Conservation (phyloP, 2,329 filamentous ascomycete genomes). For the Colletotrichum cuscutae region DNA sequence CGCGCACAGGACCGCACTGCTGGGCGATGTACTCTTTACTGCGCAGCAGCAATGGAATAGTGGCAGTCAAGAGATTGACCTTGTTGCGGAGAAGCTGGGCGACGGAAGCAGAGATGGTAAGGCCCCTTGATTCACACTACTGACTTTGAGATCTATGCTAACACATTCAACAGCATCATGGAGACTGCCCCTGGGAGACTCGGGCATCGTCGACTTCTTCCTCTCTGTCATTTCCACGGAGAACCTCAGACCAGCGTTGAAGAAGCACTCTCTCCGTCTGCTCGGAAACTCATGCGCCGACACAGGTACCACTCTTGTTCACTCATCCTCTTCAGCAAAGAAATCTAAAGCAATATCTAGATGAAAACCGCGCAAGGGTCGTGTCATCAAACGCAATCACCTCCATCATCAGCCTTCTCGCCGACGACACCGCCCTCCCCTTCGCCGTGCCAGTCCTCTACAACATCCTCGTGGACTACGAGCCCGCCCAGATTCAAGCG, state of each 20-base stretch:
- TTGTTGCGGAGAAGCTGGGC: slow-evolving; percentile 61
- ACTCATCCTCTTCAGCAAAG: background rate
- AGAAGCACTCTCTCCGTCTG: slow-evolving; percentile 65
- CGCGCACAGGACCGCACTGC: slow-evolving; percentile 7
- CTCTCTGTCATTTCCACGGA: slow-evolving; percentile 55
- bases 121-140: slow-evolving; percentile 37
- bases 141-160: slow-evolving; percentile 15
- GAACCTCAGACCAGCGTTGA: slow-evolving; percentile 53
- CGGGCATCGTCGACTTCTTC: slow-evolving; percentile 68
- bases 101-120: slow-evolving; percentile 67
- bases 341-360: slow-evolving; percentile 42
- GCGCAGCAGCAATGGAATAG: slow-evolving; percentile 54
- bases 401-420: slow-evolving; percentile 59
- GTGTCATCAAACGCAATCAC: slow-evolving; percentile 59
- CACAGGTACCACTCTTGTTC: slow-evolving; percentile 51
- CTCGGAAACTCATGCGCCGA: slow-evolving; percentile 73
- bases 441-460: slow-evolving; percentile 70
- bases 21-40: slow-evolving; percentile 47
- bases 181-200: slow-evolving; percentile 66
- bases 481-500: slow-evolving; percentile 66
- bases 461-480: slow-evolving; percentile 72
- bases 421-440: slow-evolving; percentile 57
- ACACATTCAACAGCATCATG: slow-evolving; percentile 57
- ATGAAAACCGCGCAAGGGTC: slow-evolving; percentile 68
- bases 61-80: slow-evolving; percentile 53